phyloP scores from a whole-genome alignment of 2,329 filamentous ascomycete genomes.

The Fusarium lateritium region DNA sequence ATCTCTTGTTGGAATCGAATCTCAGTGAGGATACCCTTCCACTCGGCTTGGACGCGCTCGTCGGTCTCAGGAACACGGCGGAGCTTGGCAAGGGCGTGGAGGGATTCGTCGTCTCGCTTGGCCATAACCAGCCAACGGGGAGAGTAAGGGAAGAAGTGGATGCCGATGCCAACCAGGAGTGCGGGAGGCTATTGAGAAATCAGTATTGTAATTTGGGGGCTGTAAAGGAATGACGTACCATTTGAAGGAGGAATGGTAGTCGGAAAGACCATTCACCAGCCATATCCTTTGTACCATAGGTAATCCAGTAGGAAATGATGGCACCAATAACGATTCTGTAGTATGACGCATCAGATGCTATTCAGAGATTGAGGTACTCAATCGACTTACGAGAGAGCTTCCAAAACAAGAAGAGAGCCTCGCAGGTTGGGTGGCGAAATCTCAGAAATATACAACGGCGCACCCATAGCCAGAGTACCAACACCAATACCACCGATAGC shows the following conservation, averaged over 20 bases:
- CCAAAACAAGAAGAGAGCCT: conserved; percentile 63
- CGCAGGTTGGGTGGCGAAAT: conserved; percentile 64
- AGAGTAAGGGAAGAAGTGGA: conserved; percentile 64
- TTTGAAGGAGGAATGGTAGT: conserved; percentile 55
- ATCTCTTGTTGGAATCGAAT: conserved; percentile 59
- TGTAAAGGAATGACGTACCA: conserved; percentile 7
- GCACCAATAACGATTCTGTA: conserved; percentile 55
- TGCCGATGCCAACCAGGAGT: conserved; percentile 58
- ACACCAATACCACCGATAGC: conserved; percentile 61
- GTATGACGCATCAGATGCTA: too few species aligned
- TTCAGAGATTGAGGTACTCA: too few species aligned
- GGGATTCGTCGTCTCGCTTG: conserved; percentile 56
- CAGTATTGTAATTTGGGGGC: conserved; percentile 31
- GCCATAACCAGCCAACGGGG: conserved; percentile 62
- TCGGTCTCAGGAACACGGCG: conserved; percentile 60
- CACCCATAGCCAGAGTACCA: conserved; percentile 64
- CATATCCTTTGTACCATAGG: conserved; percentile 64
- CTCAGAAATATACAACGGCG: conserved; percentile 64
- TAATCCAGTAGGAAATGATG: conserved; percentile 67
- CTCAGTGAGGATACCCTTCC: conserved; percentile 65
- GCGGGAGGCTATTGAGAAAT: conserved; percentile 60
- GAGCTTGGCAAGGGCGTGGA: conserved; percentile 56
- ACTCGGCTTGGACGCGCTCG: conserved; percentile 61
- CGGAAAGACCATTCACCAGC: conserved; percentile 59
- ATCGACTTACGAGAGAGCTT: conserved; percentile 57